Conservation (phyloP, 2,329 filamentous ascomycete species). For the Zymoseptoria ardabiliae region DNA sequence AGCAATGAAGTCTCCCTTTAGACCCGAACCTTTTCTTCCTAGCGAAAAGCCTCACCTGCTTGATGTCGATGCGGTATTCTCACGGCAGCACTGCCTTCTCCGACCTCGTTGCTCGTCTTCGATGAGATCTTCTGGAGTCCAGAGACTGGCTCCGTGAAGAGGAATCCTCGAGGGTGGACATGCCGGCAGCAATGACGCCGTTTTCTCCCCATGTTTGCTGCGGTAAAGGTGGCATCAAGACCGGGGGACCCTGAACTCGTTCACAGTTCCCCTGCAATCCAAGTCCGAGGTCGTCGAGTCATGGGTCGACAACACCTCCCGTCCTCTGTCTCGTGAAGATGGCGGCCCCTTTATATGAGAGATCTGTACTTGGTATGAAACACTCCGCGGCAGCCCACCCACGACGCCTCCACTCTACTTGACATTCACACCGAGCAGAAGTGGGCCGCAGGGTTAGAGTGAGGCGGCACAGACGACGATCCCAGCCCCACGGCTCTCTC, state of each 20-base stretch:
- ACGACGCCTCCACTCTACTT: not conserved
- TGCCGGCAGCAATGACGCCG: not conserved
- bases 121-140: too few relatives aligned
- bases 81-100: not conserved
- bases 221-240: not conserved
- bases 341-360: too few relatives aligned
- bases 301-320: not conserved
- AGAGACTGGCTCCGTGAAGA: not conserved
- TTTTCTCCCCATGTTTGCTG: not conserved
- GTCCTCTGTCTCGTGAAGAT: too few relatives aligned
- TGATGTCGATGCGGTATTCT: not conserved
- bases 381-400: too few relatives aligned
- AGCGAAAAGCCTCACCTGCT: not conserved
- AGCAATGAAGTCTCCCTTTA: not conserved
- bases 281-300: not conserved
- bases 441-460: not conserved
- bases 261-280: not conserved
- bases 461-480: not conserved
- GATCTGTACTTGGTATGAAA: not conserved
- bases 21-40: not conserved
- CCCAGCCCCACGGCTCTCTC: not conserved
- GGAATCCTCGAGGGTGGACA: not conserved
- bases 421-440: not conserved
- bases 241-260: not conserved
- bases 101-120: too few relatives aligned